Conservation (phyloP, 306 rosid species). For the Luffa acutangula region DNA sequence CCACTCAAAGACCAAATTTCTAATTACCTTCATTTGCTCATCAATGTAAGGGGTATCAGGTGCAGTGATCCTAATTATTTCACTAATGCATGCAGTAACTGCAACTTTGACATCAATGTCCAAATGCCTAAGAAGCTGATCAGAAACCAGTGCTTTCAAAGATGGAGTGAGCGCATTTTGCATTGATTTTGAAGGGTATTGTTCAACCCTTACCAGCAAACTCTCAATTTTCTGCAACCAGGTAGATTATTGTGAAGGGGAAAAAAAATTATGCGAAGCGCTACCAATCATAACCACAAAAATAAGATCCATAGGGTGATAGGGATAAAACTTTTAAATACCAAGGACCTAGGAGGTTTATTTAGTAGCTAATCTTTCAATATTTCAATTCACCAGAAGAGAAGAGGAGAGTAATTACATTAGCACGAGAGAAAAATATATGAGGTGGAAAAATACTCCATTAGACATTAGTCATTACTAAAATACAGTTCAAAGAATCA, state of each 20-base stretch:
- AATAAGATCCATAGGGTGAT: too few relatives aligned
- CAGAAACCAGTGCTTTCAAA: slow-evolving; percentile 52
- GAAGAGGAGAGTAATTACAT: background rate
- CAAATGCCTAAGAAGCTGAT: slow-evolving; percentile 49
- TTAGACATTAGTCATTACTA: background rate
- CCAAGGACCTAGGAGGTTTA: background rate
- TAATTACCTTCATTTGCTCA: slow-evolving; percentile 77
- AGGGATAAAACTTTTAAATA: background rate
- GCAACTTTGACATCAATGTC: slow-evolving; percentile 71
- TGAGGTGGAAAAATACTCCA: background rate
- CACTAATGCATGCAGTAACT: slow-evolving; percentile 84
- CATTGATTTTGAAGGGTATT: slow-evolving; percentile 64
- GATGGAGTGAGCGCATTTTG: slow-evolving; percentile 66
- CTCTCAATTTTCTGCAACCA: slow-evolving; percentile 45
- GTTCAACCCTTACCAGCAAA: slow-evolving; percentile 62
- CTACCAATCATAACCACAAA: background rate
- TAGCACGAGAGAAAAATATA: background rate
- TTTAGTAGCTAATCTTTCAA: background rate
- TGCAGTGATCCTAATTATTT: slow-evolving; percentile 89
- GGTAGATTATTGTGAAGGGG: background rate
- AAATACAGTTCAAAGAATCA: background rate
- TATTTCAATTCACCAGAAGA: background rate
- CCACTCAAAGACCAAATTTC: background rate
- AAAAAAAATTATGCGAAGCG: background rate
- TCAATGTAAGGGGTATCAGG: slow-evolving; percentile 94